Base-by-base conservation (phyloP, 345 rosid genomes). In the Iberis pinnata region DNA sequence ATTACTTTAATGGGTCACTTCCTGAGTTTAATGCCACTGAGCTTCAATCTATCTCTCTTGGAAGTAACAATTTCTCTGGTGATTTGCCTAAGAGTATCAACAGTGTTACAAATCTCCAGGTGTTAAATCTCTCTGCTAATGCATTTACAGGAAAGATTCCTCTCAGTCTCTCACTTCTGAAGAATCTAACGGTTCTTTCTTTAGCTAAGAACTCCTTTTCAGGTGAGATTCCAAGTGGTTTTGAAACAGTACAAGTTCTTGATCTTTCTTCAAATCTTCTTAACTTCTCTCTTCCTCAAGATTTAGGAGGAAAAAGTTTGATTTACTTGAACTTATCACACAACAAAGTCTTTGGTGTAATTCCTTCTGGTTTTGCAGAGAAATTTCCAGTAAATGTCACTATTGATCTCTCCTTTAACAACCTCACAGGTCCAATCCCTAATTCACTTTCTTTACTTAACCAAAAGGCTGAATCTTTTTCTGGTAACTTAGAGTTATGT, bases 211-310 rank as follows among this genome's bases (percentile, higher is more conserved):
- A 89, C 42, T 74, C 75, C 39, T 81, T 85, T 16, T 81, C 79
- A 11, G 89, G 93, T 3, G 56, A 52, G 36, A 27, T 86, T 12
- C 93, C 88, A 3, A 29, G 68, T 19, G 86, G 84, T 37, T 83
- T 86, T 39, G 29, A 41, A 61, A 78, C 81, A 12, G 76, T 72
- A 33, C 62, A 76, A 18, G 75, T 76, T 14, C 63, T 87, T 16
- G 96, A 92, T 73, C 58, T 92, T 63, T 92, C 98, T 12, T 84
- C 93, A 4, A 90, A 90, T 70, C 78, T 82, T 47, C 73, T 90
- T 3, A 79, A 84, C 14, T 76, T 80, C 31, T 76, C 88, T 7
- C 74, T 90, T 8, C 93, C 96, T 12, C 11, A 31, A 16, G 78
- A 69, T 56, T 74, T 87, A 9, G 79, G 78, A 17, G 98, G 92